Evolutionary conservation across 352 stramenopile genomes (phyloP).

Genomic region (Globisporangium cederbergense): DNA sequence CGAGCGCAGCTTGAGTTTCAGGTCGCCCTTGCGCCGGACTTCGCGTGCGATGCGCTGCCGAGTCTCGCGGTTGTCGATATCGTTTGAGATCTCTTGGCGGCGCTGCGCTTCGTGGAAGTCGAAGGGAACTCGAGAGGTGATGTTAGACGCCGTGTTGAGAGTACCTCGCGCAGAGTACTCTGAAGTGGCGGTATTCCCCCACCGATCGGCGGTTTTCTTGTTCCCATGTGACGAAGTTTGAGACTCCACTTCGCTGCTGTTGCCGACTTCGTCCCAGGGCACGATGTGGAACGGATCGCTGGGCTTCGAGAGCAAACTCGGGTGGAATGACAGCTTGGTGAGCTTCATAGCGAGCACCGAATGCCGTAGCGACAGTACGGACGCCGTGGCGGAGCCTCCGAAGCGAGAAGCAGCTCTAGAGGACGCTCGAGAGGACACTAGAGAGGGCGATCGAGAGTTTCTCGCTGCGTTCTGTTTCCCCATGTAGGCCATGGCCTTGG

Average conservation of each 20-base stretch:
- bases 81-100: constrained; percentile 39
- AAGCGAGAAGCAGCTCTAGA: constrained; percentile 32
- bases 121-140: constrained; percentile 19
- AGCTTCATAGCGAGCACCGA: constrained; percentile 28
- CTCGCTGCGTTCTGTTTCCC: constrained; percentile 14
- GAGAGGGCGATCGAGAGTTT: constrained; percentile 22
- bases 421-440: constrained; percentile 34
- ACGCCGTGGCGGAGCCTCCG: constrained; percentile 17
- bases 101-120: constrained; percentile 38
- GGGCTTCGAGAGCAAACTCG: constrained; percentile 1
- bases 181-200: neutral
- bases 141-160: constrained; percentile 11
- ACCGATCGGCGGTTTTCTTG: neutral
- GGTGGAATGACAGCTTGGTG: constrained; percentile 24
- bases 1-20: constrained; percentile 48
- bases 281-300: constrained; percentile 13
- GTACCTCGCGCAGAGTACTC: neutral
- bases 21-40: constrained; percentile 33
- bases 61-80: constrained; percentile 40
- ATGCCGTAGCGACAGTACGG: constrained; percentile 19
- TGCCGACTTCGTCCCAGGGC: constrained; percentile 11
- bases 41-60: constrained; percentile 27
- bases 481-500: constrained; percentile 13
- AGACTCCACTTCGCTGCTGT: neutral
- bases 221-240: neutral